Evolutionary conservation across 2,329 filamentous ascomycete species (phyloP).

Genomic region (Raffaelea arxii): DNA sequence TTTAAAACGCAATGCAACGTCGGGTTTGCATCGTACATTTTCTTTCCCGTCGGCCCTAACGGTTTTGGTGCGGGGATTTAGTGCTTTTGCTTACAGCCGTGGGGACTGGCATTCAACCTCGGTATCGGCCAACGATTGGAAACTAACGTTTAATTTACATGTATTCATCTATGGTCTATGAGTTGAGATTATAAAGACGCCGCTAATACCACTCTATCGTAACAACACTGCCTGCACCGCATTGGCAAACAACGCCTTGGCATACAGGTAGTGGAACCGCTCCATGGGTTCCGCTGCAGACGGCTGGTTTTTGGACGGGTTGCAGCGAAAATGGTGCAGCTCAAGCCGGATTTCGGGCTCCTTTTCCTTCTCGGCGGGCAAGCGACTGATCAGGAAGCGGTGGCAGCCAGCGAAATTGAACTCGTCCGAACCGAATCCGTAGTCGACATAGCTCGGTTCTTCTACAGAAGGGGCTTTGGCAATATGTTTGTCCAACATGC

Average conservation of each 20-base stretch:
- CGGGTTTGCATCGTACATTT: no score
- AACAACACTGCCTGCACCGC: constrained; percentile 4
- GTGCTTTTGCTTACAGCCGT: no score
- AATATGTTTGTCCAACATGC: constrained; percentile 3
- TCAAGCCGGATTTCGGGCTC: constrained; percentile 4
- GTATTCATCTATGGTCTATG: no score
- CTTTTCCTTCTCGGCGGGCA: neutral
- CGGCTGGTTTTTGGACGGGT: constrained; percentile 4
- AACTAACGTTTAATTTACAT: no score
- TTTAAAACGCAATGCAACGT: no score
- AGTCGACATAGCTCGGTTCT: constrained; percentile 5
- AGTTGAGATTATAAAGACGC: no score
- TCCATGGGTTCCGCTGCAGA: neutral
- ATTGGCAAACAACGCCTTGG: constrained; percentile 4
- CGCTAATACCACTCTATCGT: no score
- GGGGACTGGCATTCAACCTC: no score
- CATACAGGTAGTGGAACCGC: constrained; percentile 4
- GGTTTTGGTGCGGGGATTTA: no score
- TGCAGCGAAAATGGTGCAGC: constrained; percentile 5
- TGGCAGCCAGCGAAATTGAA: constrained; percentile 5
- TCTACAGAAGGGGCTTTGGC: neutral
- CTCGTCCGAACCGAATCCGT: constrained; percentile 6
- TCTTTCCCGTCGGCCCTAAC: no score
- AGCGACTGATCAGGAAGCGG: constrained; percentile 4
- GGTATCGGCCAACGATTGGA: no score